Base-by-base conservation (phyloP, 192 early-diverging fungal species). In the Ambispora gerdemannii region DNA sequence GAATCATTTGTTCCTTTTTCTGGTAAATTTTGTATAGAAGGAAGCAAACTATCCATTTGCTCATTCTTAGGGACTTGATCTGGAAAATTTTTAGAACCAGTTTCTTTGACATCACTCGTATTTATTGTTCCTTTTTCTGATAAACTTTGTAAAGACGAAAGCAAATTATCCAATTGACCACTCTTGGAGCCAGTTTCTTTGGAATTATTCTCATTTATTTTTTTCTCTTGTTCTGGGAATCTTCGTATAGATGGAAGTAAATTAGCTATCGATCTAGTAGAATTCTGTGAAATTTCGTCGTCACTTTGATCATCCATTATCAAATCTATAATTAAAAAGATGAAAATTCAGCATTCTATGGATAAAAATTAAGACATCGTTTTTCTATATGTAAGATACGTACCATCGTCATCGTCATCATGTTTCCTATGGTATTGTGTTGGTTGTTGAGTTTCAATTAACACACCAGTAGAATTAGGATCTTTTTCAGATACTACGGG, bases 301-400 rank as follows among this genome's bases (percentile, higher is more conserved):
- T 13, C 20, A 60, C n/a, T 27, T 25, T 60, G 30, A 60, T 60
- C 58, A 60, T 60, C 58, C 58, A 60, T 60, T 10, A 60, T 32
- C 15, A 60, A 60, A 30, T n/a, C 27, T 30, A 30, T 30, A 30
- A 60, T 32, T 15, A 28, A 60, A 32, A 8, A 3, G 17, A 60
- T 17, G 13, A 32, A 60, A 30, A 30, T 31, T 32, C 10, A 28
- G 33, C 11, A 32, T 17, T 1, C 30, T 4, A 30, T 17, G 31
- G 10, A 59, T 15, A 59, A 33, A 60, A 32, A 32, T 31, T n/a
- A 33, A 32, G 33, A 4, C 24, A 19, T 19, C 24, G 4, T n/a
- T n/a, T n/a, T n/a, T n/a, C n/a, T n/a, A n/a, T n/a, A 22, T 32
- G 19, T 2, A 60, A 32, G 10, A 34, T 10, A 15, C 17, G 8